Conservation (phyloP, 1,139 yeast species). For the Blastobotrys elegans region DNA sequence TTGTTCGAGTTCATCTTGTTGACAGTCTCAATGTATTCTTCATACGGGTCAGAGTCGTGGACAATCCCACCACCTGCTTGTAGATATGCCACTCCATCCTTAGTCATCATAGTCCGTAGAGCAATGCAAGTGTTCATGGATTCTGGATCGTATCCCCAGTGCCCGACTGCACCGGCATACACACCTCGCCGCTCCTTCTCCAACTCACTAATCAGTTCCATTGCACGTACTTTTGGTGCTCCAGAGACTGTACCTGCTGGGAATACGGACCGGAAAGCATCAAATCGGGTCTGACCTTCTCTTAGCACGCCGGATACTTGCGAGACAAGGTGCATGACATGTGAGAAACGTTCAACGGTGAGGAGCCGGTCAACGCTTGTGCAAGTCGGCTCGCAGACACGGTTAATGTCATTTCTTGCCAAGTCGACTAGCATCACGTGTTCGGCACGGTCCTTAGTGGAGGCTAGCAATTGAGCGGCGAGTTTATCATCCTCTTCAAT, state of each 20-base stretch:
- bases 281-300: constrained; percentile 79
- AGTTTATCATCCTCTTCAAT: constrained; percentile 84
- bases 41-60: constrained; percentile 88
- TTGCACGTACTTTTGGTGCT: constrained; percentile 94
- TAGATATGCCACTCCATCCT: constrained; percentile 82
- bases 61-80: constrained; percentile 99
- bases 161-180: constrained; percentile 99
- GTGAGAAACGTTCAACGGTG: constrained; percentile 91
- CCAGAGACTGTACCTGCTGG: constrained; percentile 99
- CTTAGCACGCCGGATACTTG: constrained; percentile 91
- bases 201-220: constrained; percentile 86
- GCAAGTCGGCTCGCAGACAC: constrained; percentile 83
- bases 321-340: constrained; percentile 92
- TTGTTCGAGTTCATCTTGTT: constrained; percentile 95
- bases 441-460: constrained; percentile 91
- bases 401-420: constrained; percentile 91
- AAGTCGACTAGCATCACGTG: constrained; percentile 97
- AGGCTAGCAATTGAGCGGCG: constrained; percentile 68
- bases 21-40: constrained; percentile 93
- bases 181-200: constrained; percentile 93
- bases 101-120: constrained; percentile 90
- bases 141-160: constrained; percentile 91
- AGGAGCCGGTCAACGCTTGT: constrained; percentile 83
- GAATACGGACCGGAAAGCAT: constrained; percentile 94
- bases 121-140: constrained; percentile 98